Percentiles rank a stretch among this genome's conserved stretches.
Evolutionary conservation across 139 green algal genomes (phyloP).

Genomic region (Limnomonas spitsbergensis): DNA sequence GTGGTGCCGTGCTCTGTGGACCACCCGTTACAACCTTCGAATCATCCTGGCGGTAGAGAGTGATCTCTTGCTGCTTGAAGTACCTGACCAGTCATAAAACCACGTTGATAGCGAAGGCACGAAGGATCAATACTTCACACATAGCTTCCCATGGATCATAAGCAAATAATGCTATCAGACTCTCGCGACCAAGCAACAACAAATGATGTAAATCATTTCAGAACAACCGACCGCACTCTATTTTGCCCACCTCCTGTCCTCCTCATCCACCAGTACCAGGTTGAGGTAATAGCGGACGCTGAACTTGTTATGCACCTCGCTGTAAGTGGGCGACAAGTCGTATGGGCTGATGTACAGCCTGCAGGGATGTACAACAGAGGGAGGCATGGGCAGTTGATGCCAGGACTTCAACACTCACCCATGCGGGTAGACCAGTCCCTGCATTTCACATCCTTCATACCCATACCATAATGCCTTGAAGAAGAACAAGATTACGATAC

Average conservation of each 20-base stretch:
- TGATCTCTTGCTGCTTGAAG: conserved; percentile 55
- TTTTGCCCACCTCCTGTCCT: conserved; percentile 70
- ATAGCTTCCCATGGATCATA: not conserved
- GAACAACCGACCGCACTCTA: not conserved
- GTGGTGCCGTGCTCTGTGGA: no score
- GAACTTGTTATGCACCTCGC: conserved; percentile 94
- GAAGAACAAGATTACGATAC: no score
- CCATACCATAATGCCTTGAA: no score
- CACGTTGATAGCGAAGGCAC: not conserved
- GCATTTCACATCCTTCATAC: no score
- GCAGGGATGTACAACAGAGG: not conserved
- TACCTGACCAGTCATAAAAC: conserved; percentile 15
- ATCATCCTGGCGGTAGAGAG: conserved; percentile 68
- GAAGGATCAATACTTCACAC: not conserved
- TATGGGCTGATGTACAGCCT: conserved; percentile 93
- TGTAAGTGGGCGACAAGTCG: conserved; percentile 92
- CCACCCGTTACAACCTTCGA: not conserved
- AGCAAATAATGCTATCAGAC: not conserved
- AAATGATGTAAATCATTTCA: not conserved
- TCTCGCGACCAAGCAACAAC: not conserved
- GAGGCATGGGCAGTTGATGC: not conserved
- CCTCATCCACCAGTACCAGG: conserved; percentile 98
- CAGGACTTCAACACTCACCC: not conserved
- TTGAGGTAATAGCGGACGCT: conserved; percentile 98
- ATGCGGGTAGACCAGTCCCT: no score